Base-by-base conservation (phyloP, 495 filamentous ascomycete genomes). In the Aeminium ludgeri region DNA sequence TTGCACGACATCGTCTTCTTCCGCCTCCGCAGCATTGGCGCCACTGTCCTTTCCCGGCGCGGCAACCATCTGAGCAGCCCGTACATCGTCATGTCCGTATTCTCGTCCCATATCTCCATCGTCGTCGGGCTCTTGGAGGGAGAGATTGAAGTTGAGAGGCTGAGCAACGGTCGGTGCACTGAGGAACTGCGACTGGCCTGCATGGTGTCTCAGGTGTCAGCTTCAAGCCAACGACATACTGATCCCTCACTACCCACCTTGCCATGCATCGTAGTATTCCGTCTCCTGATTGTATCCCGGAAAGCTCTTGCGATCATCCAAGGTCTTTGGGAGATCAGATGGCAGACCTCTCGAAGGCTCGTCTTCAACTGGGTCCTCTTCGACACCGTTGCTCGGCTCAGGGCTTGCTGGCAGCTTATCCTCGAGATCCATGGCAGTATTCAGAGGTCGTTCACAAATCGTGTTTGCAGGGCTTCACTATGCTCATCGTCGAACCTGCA, bases 251-350 rank as follows among this genome's bases (percentile, higher is more conserved):
- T 6, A 33, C 44, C 18, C 57, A 94, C 87, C 87, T 78, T 94
- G 85, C 89, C 89, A 97, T 44, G 82, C 91, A 70, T 97, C 89
- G 57, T 96, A 96, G 65, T 94, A 81, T 69, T 96, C 86, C 18
- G 85, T 92, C 65, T 95, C 87, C 34, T 60, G 64, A 27, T 61
- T 65, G 17, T 67, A 65, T 4, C 59, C 56, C 6, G 69, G 70
- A 19, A 80, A 68, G 46, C 68, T 73, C 56, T 77, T 74, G 39
- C 87, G 71, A 62, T 96, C 91, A 52, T 96, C 80, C 43, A 97
- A 68, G 34, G 86, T 87, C 49, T 74, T 84, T 4, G 89, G 89
- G 18, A 97, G 70, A 57, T 97, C 91, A 48, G 70, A 68, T 30
- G 89, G 89, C 34, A 97, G 74, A 47, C 65, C 48, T 36, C 72